Percentiles rank a stretch among this genome's conserved stretches.
Conservation (phyloP, 2,329 filamentous ascomycete genomes). For the Corynespora cassiicola region DNA sequence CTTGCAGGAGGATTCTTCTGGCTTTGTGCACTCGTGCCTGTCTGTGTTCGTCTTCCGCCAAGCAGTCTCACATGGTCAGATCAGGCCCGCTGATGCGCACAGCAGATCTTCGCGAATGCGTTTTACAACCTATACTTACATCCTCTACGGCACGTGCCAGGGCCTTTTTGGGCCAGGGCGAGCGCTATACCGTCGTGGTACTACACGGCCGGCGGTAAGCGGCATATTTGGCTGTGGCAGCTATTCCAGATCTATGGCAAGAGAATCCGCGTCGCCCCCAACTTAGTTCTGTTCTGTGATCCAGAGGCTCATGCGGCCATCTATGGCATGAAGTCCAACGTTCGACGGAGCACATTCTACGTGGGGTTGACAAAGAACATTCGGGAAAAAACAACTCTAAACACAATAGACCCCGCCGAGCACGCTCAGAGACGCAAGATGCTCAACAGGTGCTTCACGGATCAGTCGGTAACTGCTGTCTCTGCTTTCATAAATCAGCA, state of each 20-base stretch:
- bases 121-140: slow-evolving; percentile 18
- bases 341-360: slow-evolving; percentile 14
- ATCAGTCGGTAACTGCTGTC: background rate
- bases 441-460: slow-evolving; percentile 1
- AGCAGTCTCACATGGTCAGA: slow-evolving; percentile 2
- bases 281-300: slow-evolving; percentile 10
- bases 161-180: slow-evolving; percentile 11
- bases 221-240: slow-evolving; percentile 23
- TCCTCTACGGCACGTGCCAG: slow-evolving; percentile 12
- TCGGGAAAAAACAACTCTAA: slow-evolving; percentile 7
- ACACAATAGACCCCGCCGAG: slow-evolving; percentile 4
- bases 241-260: slow-evolving; percentile 14
- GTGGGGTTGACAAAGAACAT: slow-evolving; percentile 9
- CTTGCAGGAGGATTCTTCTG: slow-evolving; percentile 4
- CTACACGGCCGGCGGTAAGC: slow-evolving; percentile 14
- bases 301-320: slow-evolving; percentile 9
- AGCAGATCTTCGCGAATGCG: background rate
- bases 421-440: slow-evolving; percentile 9
- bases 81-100: slow-evolving; percentile 3
- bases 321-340: slow-evolving; percentile 15
- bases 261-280: slow-evolving; percentile 11
- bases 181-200: slow-evolving; percentile 16
- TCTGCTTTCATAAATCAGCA: slow-evolving; percentile 2
- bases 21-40: slow-evolving; percentile 5
- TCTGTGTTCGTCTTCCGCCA: slow-evolving; percentile 5